Evolutionary conservation across 768 basidiomycete species (phyloP).

Genomic region (Xerocomus spinulosus): DNA sequence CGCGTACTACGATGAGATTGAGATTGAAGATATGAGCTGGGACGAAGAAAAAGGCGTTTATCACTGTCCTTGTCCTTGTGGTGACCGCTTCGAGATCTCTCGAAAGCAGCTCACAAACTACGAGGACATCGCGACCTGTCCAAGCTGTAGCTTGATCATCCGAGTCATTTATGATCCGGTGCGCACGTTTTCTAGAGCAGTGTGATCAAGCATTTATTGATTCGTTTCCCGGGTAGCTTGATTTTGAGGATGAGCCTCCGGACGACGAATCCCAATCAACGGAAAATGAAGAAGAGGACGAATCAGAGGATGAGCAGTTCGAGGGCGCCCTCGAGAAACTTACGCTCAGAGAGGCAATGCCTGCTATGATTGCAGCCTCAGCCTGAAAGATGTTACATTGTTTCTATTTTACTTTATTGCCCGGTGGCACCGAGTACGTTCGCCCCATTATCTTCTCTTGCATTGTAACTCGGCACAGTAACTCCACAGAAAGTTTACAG

Average conservation of each 20-base stretch:
- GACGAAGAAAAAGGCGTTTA: slow-evolving; percentile 77
- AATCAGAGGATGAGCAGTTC: slow-evolving; percentile 43
- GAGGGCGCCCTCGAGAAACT: slow-evolving; percentile 68
- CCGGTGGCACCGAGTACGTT: slow-evolving; percentile 1
- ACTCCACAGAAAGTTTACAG: no score
- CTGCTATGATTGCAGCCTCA: slow-evolving; percentile 10
- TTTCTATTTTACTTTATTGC: no score
- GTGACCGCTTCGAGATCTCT: slow-evolving; percentile 95
- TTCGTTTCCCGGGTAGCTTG: slow-evolving; percentile 47
- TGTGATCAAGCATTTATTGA: slow-evolving; percentile 6
- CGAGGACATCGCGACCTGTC: slow-evolving; percentile 94
- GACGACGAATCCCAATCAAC: slow-evolving; percentile 38
- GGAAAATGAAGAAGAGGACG: slow-evolving; percentile 34
- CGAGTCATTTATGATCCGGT: slow-evolving; percentile 94
- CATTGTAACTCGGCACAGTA: no score
- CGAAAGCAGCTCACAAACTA: slow-evolving; percentile 78
- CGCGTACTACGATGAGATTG: slow-evolving; percentile 93
- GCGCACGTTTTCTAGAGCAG: slow-evolving; percentile 30
- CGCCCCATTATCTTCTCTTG: neutral
- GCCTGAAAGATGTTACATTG: slow-evolving; percentile 14
- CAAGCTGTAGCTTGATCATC: slow-evolving; percentile 91
- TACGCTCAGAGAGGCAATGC: slow-evolving; percentile 20
- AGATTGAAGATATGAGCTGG: slow-evolving; percentile 96
- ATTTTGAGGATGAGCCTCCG: slow-evolving; percentile 75
- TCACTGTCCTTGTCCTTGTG: slow-evolving; percentile 97